Evolutionary conservation across 2,329 filamentous ascomycete genomes (phyloP).

Genomic region (Fusarium napiforme): DNA sequence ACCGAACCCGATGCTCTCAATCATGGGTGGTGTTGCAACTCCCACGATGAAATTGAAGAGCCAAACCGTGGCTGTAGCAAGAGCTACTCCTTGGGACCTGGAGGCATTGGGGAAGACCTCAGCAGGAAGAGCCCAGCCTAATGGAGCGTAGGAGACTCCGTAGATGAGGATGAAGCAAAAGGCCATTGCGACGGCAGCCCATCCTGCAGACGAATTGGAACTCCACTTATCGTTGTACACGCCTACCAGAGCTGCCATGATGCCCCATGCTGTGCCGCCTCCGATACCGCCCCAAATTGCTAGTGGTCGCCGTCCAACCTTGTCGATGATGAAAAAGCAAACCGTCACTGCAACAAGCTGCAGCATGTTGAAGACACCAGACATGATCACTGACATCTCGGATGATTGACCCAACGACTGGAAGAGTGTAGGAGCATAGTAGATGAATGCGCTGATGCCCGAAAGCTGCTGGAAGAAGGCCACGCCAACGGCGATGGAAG

Average conservation of each 20-base stretch:
- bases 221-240: slow-evolving; percentile 32
- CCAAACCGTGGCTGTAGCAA: slow-evolving; percentile 50
- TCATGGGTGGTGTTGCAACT: slow-evolving; percentile 64
- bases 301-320: slow-evolving; percentile 44
- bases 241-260: slow-evolving; percentile 32
- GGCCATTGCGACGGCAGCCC: slow-evolving; percentile 31
- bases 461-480: slow-evolving; percentile 43
- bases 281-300: slow-evolving; percentile 33
- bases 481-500: slow-evolving; percentile 27
- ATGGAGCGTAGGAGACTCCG: slow-evolving; percentile 45
- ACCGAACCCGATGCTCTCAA: slow-evolving; percentile 60
- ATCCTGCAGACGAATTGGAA: slow-evolving; percentile 5
- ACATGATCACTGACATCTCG: slow-evolving; percentile 47
- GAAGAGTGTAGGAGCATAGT: slow-evolving; percentile 46
- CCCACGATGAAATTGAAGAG: slow-evolving; percentile 54
- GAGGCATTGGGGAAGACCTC: slow-evolving; percentile 52
- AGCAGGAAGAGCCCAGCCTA: slow-evolving; percentile 51
- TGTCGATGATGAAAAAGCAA: slow-evolving; percentile 47
- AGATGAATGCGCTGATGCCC: slow-evolving; percentile 35
- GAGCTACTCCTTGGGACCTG: slow-evolving; percentile 51
- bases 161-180: slow-evolving; percentile 16
- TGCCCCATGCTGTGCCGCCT: slow-evolving; percentile 4
- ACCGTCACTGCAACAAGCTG: slow-evolving; percentile 46
- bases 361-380: slow-evolving; percentile 50
- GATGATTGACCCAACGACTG: slow-evolving; percentile 42